A percentile compares a stretch with the other conserved stretches of the same genome.
phyloP scores from a whole-genome alignment of 192 early-diverging fungal genomes.

The Chytriomyces confervae region DNA sequence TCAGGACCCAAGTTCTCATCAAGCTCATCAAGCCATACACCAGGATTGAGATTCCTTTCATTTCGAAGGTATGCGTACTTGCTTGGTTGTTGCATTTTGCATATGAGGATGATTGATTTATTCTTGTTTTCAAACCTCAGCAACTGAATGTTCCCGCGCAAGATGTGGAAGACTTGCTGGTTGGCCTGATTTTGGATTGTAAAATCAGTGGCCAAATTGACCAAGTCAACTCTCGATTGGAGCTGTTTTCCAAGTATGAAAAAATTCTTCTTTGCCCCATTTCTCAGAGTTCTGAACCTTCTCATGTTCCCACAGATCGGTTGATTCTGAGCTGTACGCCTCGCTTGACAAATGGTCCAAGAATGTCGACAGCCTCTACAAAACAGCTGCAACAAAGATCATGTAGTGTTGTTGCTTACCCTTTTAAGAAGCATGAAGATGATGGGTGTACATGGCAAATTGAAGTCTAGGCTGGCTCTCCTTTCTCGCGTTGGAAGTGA shows the following conservation, averaged over 20 bases:
- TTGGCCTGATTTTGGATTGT: constrained; percentile 86
- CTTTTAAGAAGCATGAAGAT: no score
- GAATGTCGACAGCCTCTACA: constrained; percentile 67
- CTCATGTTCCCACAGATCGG: constrained; percentile 51
- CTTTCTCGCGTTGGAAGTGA: neutral
- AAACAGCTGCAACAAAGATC: constrained; percentile 41
- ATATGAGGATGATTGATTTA: neutral
- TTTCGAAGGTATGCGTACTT: constrained; percentile 68
- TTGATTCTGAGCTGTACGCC: constrained; percentile 67
- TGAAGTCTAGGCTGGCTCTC: neutral
- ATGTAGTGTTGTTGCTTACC: constrained; percentile 13
- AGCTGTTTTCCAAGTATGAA: constrained; percentile 72
- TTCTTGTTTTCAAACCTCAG: constrained; percentile 37
- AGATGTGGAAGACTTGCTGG: constrained; percentile 86
- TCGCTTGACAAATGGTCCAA: constrained; percentile 76
- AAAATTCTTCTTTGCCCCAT: neutral
- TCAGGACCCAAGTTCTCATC: constrained; percentile 89
- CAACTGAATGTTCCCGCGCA: constrained; percentile 77
- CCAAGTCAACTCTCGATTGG: constrained; percentile 83
- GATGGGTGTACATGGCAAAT: neutral
- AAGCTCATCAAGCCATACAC: constrained; percentile 91
- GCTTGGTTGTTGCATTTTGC: neutral
- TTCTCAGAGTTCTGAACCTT: neutral
- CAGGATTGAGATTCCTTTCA: constrained; percentile 80
- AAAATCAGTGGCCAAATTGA: constrained; percentile 86